Evolutionary conservation across 306 rosid species (phyloP), one percentile per base, ranked within the genome.

Genomic region (Malus sieversii): DNA sequence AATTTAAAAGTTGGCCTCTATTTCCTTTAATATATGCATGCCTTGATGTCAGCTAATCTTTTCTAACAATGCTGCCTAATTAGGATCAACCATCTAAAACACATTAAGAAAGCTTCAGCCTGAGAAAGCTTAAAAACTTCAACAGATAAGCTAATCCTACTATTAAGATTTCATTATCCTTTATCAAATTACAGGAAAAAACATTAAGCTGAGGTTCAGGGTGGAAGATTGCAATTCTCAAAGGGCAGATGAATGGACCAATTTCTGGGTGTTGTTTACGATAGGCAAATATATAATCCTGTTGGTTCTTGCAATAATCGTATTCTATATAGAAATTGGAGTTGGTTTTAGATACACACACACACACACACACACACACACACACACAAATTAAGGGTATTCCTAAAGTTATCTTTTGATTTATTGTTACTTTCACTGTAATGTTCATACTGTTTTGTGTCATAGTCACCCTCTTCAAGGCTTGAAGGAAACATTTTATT

Each of bases 401-500:
- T 18, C 23, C 45, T 18, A 44, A 73, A 73, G 77, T 44, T 42
- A 42, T 27, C 44, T 1, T 73, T 73, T 5, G 29, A 22, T 42
- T 25, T 16, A 23, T 58, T n/a, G 69, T 38, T 19, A 35, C 22
- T 58, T 33, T 58, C 38, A 6, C 23, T 42, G 69, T 38, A 61
- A 38, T 25, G 44, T 18, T 45, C 77, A 18, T 10, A 61, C 29
- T 73, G 6, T 61, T 73, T 46, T 42, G 29, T 60, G 44, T 40
- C 55, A 48, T 48, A 5, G 13, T 57, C 61, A 10, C 30, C n/a
- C 59, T 61, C 69, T 61, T 18, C 77, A 74, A 74, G 60, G 70
- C 77, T 74, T 74, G 69, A 74, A 74, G 59, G 42, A 42, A 25
- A 59, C 58, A 44, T 44, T 73, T 15, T 22, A 60, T 60, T 23